Evolutionary conservation across 371 early-diverging fungal genomes (phyloP).

Genomic region (Mucor lusitanicus): DNA sequence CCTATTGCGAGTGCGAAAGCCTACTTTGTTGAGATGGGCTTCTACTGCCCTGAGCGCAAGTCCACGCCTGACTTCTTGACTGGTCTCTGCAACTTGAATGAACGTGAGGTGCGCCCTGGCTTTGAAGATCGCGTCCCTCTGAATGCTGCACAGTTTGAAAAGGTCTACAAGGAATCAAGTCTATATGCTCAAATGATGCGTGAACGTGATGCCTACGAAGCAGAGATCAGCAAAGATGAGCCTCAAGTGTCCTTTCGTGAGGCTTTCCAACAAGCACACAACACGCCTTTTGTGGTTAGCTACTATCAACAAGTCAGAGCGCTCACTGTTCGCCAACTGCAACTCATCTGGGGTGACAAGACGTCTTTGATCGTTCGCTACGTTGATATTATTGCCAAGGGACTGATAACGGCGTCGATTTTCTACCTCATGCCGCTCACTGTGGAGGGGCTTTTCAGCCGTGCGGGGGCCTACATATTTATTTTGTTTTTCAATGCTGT

Average conservation of each 20-base stretch:
- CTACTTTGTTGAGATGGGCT: too few species aligned
- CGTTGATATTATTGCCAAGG: constrained; percentile 60
- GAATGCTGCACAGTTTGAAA: constrained; percentile 52
- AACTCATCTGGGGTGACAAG: constrained; percentile 47
- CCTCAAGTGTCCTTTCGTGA: constrained; percentile 51
- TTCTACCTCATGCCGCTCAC: constrained; percentile 59
- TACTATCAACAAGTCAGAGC: constrained; percentile 60
- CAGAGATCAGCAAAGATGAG: constrained; percentile 22
- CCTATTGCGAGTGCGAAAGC: too few species aligned
- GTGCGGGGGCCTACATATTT: constrained; percentile 38
- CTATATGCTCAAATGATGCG: constrained; percentile 27
- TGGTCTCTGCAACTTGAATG: constrained; percentile 58
- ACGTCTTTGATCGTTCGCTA: constrained; percentile 56
- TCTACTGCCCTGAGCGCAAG: too few species aligned
- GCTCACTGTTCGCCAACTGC: constrained; percentile 59
- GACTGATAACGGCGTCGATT: constrained; percentile 69
- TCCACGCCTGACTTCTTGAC: too few species aligned
- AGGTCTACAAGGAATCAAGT: constrained; percentile 33
- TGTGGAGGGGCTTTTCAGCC: constrained; percentile 61
- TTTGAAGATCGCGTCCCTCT: constrained; percentile 45
- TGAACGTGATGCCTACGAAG: constrained; percentile 44
- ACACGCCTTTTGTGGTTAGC: constrained; percentile 59
- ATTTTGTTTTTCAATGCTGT: constrained; percentile 60
- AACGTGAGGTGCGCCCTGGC: constrained; percentile 59
- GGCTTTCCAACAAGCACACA: constrained; percentile 51